These are phyloP conservation scores for Penicillium capsulatum DNA, from an alignment of 2,329 filamentous ascomycete species.

Conservation along the genomic window DNA sequence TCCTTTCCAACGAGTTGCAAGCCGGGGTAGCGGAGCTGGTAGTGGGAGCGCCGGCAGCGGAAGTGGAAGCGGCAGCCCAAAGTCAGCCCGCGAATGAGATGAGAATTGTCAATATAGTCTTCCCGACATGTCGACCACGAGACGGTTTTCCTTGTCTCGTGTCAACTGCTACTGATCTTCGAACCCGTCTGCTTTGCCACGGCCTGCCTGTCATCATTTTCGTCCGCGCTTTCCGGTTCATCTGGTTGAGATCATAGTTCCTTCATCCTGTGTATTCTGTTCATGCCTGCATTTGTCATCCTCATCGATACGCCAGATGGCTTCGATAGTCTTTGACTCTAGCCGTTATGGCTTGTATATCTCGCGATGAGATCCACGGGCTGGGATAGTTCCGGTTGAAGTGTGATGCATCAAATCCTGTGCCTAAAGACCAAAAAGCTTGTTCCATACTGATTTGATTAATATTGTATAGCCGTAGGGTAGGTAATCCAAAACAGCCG, in stretches of 20 bases:
- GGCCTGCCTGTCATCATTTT: conserved; percentile 7
- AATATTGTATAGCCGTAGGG: too few species aligned
- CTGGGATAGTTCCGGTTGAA: conserved; percentile 13
- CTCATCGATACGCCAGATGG: not conserved
- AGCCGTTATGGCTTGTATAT: conserved; percentile 2
- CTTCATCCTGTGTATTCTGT: conserved; percentile 1
- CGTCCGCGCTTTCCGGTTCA: conserved; percentile 10
- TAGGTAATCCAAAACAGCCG: too few species aligned
- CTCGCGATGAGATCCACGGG: conserved; percentile 11
- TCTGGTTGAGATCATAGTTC: conserved; percentile 9
- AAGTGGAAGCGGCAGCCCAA: conserved; percentile 41
- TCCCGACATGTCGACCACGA: too few species aligned
- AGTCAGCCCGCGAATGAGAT: conserved; percentile 35
- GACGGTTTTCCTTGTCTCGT: conserved; percentile 5
- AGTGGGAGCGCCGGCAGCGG: conserved; percentile 30
- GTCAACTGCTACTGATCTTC: conserved; percentile 5
- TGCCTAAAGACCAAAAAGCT: too few species aligned
- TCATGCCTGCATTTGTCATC: conserved; percentile 6
- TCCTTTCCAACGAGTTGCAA: conserved; percentile 41
- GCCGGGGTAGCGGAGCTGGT: conserved; percentile 48
- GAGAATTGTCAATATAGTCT: too few species aligned
- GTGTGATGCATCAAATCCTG: too few species aligned
- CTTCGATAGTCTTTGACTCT: conserved; percentile 4
- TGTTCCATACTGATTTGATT: too few species aligned
- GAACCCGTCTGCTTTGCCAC: conserved; percentile 4